phyloP scores from a whole-genome alignment of 2,329 filamentous ascomycete genomes.

The Huntiella moniliformis region DNA sequence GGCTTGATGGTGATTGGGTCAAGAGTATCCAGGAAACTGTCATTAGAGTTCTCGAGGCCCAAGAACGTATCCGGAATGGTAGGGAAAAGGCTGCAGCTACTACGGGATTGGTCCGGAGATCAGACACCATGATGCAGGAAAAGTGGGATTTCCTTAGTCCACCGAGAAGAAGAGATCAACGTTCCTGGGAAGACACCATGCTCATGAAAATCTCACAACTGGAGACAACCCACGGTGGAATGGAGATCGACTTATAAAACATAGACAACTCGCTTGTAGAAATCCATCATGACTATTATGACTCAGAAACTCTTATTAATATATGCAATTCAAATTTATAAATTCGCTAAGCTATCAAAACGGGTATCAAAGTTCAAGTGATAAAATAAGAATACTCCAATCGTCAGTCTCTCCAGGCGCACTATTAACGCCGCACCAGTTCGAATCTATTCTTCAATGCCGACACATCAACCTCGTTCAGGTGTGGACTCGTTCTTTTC shows the following conservation, averaged over 20 bases:
- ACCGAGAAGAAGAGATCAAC: slow-evolving; percentile 40
- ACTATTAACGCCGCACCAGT: too few relatives aligned
- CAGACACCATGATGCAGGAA: slow-evolving; percentile 58
- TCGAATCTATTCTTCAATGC: too few relatives aligned
- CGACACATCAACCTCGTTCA: too few relatives aligned
- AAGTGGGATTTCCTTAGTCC: slow-evolving; percentile 54
- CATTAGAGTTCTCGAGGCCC: slow-evolving; percentile 12
- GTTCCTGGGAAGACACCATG: slow-evolving; percentile 36
- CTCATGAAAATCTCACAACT: slow-evolving; percentile 29
- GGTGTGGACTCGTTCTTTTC: too few relatives aligned
- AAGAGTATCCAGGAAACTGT: slow-evolving; percentile 36
- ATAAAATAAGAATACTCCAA: too few relatives aligned
- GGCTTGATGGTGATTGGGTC: slow-evolving; percentile 47
- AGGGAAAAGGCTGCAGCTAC: slow-evolving; percentile 16
- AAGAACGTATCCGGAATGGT: slow-evolving; percentile 18
- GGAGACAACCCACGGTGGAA: slow-evolving; percentile 13
- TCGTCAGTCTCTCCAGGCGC: too few relatives aligned
- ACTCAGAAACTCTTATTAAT: too few relatives aligned
- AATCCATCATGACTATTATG: too few relatives aligned
- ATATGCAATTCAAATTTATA: too few relatives aligned
- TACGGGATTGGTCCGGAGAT: slow-evolving; percentile 26
- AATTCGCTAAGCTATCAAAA: too few relatives aligned
- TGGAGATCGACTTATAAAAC: slow-evolving; percentile 20
- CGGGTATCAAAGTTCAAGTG: too few relatives aligned
- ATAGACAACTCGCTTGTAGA: too few relatives aligned